Base-by-base conservation (phyloP, 2,329 filamentous ascomycete species). In the Zymoseptoria passerinii region DNA sequence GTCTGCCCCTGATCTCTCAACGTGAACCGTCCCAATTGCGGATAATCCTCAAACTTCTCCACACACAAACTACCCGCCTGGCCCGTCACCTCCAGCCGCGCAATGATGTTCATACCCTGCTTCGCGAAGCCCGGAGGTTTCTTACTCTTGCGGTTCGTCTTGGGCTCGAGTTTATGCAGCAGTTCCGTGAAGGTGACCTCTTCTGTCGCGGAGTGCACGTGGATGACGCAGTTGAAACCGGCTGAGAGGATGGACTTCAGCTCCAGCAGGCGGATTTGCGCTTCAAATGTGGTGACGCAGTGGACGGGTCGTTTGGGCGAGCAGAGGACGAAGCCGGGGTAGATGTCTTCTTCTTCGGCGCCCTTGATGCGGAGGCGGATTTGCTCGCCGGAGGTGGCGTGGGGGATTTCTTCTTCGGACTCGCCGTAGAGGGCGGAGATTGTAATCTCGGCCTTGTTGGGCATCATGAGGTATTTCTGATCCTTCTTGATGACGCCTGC, bases 121-220 rank as follows among this genome's bases (percentile, higher is more conserved):
- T 80, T 95, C 61, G 92, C 94, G 73, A 97, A 96, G 8, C 92
- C 88, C 0, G 95, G 94, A 5, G 94, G 85, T 64, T 87, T 83
- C 83, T 96, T 97, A 78, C 90, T 95, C 83, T 92, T 95, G 68
- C 94, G 83, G 68, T 85, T 86, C 3, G 94, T 99, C 55, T 92
- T 92, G 76, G 96, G 96, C 75, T 99, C 92, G 51, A 97, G 80
- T 77, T 92, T 96, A 78, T 99, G 94, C 65, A 99, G 78, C 55
- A 99, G 81, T 3, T 87, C 83, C 0, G 85, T 83, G 70, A 99
- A 95, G 0, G 92, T 96, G 58, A 99, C 90, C 75, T 99, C 94
- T 79, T 99, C 94, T 61, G 96, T 95, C 20, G 94, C 94, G 4
- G 92, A 91, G 76, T 99, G 94, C 20, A 99, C 90, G 77, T 99